Evolutionary conservation across 805 yeast species (phyloP).

Genomic region (Yamadazyma paraphyllophila): DNA sequence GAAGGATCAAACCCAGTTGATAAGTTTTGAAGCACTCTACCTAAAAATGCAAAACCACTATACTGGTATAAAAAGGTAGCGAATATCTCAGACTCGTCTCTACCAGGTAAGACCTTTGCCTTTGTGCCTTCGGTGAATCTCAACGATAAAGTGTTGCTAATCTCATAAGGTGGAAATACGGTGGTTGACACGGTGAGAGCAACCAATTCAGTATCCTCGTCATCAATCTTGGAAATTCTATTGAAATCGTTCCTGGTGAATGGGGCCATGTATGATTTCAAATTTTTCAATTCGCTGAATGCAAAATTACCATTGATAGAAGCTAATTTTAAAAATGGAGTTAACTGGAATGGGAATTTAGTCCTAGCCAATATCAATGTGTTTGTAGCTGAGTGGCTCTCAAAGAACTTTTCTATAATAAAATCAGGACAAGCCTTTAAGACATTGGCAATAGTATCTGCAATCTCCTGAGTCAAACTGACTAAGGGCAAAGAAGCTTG

Average conservation of each 20-base stretch:
- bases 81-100: conserved; percentile 29
- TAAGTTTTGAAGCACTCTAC: conserved; percentile 70
- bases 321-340: conserved; percentile 59
- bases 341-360: conserved; percentile 67
- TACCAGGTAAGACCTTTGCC: conserved; percentile 66
- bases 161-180: conserved; percentile 57
- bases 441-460: conserved; percentile 42
- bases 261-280: conserved; percentile 61
- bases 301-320: conserved; percentile 69
- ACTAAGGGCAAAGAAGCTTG: conserved; percentile 49
- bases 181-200: conserved; percentile 47
- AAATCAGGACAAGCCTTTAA: conserved; percentile 45
- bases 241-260: conserved; percentile 40
- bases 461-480: conserved; percentile 43
- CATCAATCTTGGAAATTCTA: conserved; percentile 46
- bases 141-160: conserved; percentile 44
- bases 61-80: conserved; percentile 71
- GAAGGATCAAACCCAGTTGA: conserved; percentile 38
- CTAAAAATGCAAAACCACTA: conserved; percentile 86
- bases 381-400: conserved; percentile 41
- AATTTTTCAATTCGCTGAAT: conserved; percentile 52
- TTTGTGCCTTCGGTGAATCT: conserved; percentile 51
- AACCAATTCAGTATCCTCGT: conserved; percentile 52
- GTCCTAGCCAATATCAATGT: conserved; percentile 58
- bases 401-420: conserved; percentile 45